Evolutionary conservation across 495 filamentous ascomycete genomes (phyloP).

Genomic region (Neurospora terricola): DNA sequence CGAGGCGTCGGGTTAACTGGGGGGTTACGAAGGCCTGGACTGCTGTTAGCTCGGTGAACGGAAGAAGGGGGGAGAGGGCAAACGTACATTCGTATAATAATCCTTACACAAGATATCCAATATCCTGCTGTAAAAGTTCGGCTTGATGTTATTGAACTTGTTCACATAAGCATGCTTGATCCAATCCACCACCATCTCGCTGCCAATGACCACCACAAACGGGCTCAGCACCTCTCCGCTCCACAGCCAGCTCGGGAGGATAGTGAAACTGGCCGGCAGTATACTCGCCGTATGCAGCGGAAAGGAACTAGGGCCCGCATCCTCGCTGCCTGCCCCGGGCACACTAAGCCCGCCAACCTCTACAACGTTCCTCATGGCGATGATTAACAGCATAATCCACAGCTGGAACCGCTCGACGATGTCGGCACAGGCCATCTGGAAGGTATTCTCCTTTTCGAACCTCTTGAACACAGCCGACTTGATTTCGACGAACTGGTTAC

Average conservation of each 20-base stretch:
- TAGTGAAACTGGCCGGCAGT: constrained; percentile 75
- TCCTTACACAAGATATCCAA: constrained; percentile 91
- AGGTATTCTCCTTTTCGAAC: constrained; percentile 94
- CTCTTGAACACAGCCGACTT: constrained; percentile 96
- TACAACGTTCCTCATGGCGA: constrained; percentile 88
- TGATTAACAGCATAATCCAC: constrained; percentile 94
- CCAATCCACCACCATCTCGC: constrained; percentile 96
- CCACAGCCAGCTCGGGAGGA: constrained; percentile 67
- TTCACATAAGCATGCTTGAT: constrained; percentile 94
- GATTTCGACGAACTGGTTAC: constrained; percentile 97
- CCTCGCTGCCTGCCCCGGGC: constrained; percentile 31
- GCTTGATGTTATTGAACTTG: constrained; percentile 96
- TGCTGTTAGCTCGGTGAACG: neutral
- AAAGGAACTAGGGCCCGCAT: constrained; percentile 36
- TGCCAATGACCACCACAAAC: constrained; percentile 85
- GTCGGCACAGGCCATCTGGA: constrained; percentile 92
- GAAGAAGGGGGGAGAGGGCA: neutral
- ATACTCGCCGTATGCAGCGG: constrained; percentile 48
- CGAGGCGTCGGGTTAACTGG: constrained; percentile 74
- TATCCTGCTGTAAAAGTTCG: constrained; percentile 77
- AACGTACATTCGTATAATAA: constrained; percentile 80
- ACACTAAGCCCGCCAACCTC: constrained; percentile 69
- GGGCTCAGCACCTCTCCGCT: constrained; percentile 83
- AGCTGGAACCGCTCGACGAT: constrained; percentile 96
- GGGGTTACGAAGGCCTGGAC: constrained; percentile 73